Base-by-base conservation (phyloP, 768 basidiomycete species). In the Tubosaeta sp. region DNA sequence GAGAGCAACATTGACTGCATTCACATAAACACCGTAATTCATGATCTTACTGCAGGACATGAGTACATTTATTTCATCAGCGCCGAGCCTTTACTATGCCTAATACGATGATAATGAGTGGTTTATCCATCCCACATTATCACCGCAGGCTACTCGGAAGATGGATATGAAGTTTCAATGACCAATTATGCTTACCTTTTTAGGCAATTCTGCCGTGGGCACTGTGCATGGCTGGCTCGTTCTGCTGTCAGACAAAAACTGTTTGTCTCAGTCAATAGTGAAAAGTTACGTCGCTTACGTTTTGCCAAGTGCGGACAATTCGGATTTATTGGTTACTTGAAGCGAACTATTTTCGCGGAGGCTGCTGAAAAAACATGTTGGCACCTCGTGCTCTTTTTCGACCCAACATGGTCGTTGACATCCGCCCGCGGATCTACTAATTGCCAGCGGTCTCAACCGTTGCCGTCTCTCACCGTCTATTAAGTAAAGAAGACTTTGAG, bases 121-220 rank as follows among this genome's bases (percentile, higher is more conserved):
- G 57, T 40, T 55, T 51, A 57, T 29, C 54, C 57, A 55, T 48
- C 45, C 65, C 62, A 73, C 74, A 63, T 70, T 72, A 72, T 69
- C 69, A 69, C 67, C 71, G 69, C 49, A 52, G 38, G 63, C 56
- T 18, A 49, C 65, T 62, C 67, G 76, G 69, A 51, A 78, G 51
- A 78, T 69, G 41, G 56, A 75, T 73, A 57, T 71, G 83, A 82
- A 84, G 76, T 78, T 55, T 64, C 59, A 69, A 76, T 83, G 84
- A 78, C 81, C 74, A 49, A 63, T 66, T 71, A 64, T 58, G 70
- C 62, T 30, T 39, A 30, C 27, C 46, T 39, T 46, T 44, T 29
- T 18, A 12, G 49, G 44, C 46, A 24, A 36, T 42, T 30, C 48
- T 13, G 42, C 27, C 32, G 35, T 38, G 42, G 47, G 22, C 30